phyloP scores from a whole-genome alignment of 192 early-diverging fungal species.

The Pilaira anomala region DNA sequence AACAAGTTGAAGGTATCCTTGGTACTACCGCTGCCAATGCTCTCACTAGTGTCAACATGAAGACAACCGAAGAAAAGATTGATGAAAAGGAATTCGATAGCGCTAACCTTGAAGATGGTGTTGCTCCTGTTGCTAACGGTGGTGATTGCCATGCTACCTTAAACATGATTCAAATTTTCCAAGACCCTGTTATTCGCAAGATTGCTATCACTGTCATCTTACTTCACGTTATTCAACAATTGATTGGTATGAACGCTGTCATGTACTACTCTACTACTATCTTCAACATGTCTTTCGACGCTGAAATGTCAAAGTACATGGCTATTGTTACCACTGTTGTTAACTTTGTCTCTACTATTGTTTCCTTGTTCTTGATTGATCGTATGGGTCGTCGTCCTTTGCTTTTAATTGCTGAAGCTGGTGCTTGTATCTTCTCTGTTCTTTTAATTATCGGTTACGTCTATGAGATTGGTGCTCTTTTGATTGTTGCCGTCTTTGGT shows the following conservation, averaged over 20 bases:
- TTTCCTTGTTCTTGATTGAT: conserved; percentile 55
- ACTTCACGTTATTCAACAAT: conserved; percentile 75
- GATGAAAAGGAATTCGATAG: conserved; percentile 3
- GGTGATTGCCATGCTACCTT: conserved; percentile 20
- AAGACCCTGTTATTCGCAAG: conserved; percentile 51
- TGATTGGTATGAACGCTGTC: conserved; percentile 81
- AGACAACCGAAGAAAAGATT: not conserved
- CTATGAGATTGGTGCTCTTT: conserved; percentile 47
- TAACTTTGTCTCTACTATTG: conserved; percentile 51
- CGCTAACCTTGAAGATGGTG: not conserved
- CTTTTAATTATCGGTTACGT: conserved; percentile 58
- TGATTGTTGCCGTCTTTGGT: conserved; percentile 66
- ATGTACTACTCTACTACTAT: conserved; percentile 89
- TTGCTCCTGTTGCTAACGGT: conserved; percentile 3
- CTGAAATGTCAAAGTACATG: conserved; percentile 53
- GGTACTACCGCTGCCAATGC: conserved; percentile 9
- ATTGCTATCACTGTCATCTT: conserved; percentile 63
- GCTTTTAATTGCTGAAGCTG: conserved; percentile 49
- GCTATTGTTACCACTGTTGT: conserved; percentile 52
- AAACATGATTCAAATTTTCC: conserved; percentile 53
- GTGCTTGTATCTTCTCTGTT: conserved; percentile 57
- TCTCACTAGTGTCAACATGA: not conserved
- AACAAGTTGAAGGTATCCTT: conserved; percentile 48
- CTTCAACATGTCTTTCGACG: conserved; percentile 58
- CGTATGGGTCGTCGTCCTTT: conserved; percentile 57